Percentiles rank a stretch among this genome's conserved stretches.
These are phyloP conservation scores for Candida taoyuanica DNA, from an alignment of 805 yeast species.

Conservation along the genomic window DNA sequence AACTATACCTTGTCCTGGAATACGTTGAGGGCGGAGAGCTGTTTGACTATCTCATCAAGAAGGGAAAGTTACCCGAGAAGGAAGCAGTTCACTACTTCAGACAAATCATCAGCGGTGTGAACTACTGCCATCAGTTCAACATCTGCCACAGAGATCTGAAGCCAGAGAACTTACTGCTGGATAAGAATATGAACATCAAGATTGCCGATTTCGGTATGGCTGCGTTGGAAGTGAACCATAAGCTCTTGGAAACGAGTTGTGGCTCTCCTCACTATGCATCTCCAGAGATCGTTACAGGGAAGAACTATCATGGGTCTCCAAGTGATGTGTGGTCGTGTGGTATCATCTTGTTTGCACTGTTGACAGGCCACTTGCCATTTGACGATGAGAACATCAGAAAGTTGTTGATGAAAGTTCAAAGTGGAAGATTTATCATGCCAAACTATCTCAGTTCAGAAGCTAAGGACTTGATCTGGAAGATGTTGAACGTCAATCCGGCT, in stretches of 20 bases:
- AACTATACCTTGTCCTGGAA: constrained; percentile 81
- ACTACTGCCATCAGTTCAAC: constrained; percentile 79
- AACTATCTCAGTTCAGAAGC: constrained; percentile 77
- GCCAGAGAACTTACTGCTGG: constrained; percentile 76
- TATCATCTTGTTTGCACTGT: constrained; percentile 84
- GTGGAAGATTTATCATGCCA: constrained; percentile 84
- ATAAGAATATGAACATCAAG: constrained; percentile 81
- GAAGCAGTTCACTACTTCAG: constrained; percentile 90
- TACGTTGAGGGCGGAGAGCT: constrained; percentile 97
- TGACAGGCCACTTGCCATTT: constrained; percentile 94
- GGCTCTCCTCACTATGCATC: constrained; percentile 99
- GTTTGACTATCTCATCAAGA: constrained; percentile 84
- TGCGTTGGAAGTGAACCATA: constrained; percentile 80
- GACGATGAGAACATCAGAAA: constrained; percentile 94
- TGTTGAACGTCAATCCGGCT: constrained; percentile 79
- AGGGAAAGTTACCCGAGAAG: constrained; percentile 81
- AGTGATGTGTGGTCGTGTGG: constrained; percentile 99
- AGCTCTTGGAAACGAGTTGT: constrained; percentile 87
- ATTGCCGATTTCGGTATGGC: constrained; percentile 99
- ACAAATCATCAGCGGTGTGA: constrained; percentile 78
- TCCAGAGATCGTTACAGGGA: constrained; percentile 95
- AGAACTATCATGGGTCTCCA: constrained; percentile 93
- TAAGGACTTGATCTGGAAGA: constrained; percentile 72
- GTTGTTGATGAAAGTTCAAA: constrained; percentile 82
- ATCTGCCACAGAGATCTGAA: constrained; percentile 86